A percentile compares a stretch with the other conserved stretches of the same genome.
Evolutionary conservation across 257 asterid species (phyloP).

Genomic region (Nicotiana attenuata): DNA sequence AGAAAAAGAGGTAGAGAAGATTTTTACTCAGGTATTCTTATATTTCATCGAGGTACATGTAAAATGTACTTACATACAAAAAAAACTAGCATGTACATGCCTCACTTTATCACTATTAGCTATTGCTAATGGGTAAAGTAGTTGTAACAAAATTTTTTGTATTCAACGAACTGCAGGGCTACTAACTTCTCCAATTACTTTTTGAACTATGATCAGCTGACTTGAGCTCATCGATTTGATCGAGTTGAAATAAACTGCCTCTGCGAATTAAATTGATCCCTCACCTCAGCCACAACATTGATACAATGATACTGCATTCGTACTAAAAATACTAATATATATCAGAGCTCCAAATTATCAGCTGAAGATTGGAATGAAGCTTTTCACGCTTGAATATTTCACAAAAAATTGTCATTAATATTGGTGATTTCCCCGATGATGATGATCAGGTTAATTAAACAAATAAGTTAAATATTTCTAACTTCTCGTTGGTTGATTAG

Average conservation of each 20-base stretch:
- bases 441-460: not conserved
- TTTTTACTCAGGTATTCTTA: not conserved
- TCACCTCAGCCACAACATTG: no score
- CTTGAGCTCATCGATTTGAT: not conserved
- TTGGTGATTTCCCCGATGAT: no score
- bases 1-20: not conserved
- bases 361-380: no score
- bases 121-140: not conserved
- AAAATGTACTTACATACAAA: not conserved
- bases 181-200: not conserved
- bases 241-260: not conserved
- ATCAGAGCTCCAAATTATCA: no score
- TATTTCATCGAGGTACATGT: not conserved
- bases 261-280: not conserved
- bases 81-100: not conserved
- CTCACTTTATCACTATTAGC: not conserved
- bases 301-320: no score
- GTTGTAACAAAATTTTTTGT: not conserved
- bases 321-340: no score
- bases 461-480: not conserved
- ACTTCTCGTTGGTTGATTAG: not conserved
- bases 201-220: not conserved
- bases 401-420: no score
- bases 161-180: not conserved
- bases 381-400: no score